These are phyloP conservation scores for Pythium vanterpoolii DNA, from an alignment of 352 stramenopile genomes.

Conservation along the genomic window DNA sequence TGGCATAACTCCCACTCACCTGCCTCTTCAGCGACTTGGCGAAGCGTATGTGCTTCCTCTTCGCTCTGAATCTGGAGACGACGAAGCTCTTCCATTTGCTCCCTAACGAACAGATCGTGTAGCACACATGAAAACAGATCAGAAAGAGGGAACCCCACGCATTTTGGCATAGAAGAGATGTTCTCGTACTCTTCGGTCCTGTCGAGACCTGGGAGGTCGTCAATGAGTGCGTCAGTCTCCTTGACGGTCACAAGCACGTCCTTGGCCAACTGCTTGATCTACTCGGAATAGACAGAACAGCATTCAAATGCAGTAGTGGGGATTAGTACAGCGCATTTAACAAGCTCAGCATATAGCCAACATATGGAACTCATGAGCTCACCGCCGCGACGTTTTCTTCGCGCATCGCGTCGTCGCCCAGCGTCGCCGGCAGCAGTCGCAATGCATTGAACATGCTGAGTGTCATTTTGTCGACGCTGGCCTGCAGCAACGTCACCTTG, in stretches of 20 bases:
- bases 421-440: constrained; percentile 58
- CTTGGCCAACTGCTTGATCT: constrained; percentile 73
- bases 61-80: constrained; percentile 81
- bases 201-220: constrained; percentile 76
- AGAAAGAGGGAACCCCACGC: too few relatives aligned
- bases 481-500: constrained; percentile 81
- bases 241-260: constrained; percentile 78
- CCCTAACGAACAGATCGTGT: too few relatives aligned
- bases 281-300: not conserved
- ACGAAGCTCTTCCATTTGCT: constrained; percentile 77
- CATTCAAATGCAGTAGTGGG: not conserved
- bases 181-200: constrained; percentile 62
- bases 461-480: constrained; percentile 84
- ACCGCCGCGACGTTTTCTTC: constrained; percentile 64
- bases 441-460: constrained; percentile 88
- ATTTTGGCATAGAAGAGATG: not conserved
- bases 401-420: constrained; percentile 39
- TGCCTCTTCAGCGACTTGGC: constrained; percentile 79
- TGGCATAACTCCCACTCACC: constrained; percentile 24
- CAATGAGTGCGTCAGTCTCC: constrained; percentile 75
- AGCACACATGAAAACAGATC: too few relatives aligned
- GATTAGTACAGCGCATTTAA: not conserved
- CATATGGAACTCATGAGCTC: not conserved
- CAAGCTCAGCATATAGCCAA: not conserved
- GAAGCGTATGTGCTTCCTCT: constrained; percentile 79